These are phyloP conservation scores for Saturnispora besseyi DNA, from an alignment of 805 yeast genomes.

Conservation along the genomic window DNA sequence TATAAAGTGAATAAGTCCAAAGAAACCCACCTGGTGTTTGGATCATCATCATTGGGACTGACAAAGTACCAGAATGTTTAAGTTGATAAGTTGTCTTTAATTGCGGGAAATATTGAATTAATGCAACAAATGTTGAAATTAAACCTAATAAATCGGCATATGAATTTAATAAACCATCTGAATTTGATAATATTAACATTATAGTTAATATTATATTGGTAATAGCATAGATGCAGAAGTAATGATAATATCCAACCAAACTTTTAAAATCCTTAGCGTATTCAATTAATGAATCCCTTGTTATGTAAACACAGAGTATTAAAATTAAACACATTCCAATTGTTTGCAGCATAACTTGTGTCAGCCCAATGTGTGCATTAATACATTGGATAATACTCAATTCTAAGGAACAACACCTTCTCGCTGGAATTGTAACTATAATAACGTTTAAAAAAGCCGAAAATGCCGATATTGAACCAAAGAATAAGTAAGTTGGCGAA, in stretches of 20 bases:
- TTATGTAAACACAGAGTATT: slow-evolving; percentile 42
- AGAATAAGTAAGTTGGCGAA: slow-evolving; percentile 59
- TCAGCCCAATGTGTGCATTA: slow-evolving; percentile 54
- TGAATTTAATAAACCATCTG: not conserved
- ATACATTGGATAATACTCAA: slow-evolving; percentile 49
- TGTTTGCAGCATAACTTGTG: slow-evolving; percentile 60
- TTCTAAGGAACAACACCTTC: slow-evolving; percentile 46
- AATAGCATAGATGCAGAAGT: slow-evolving; percentile 31
- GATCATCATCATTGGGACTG: slow-evolving; percentile 71
- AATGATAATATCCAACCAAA: slow-evolving; percentile 33
- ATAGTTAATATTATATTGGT: slow-evolving; percentile 29
- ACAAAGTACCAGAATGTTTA: slow-evolving; percentile 72
- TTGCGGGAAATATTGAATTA: slow-evolving; percentile 74
- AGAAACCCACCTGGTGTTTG: slow-evolving; percentile 87
- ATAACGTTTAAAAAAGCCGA: slow-evolving; percentile 60
- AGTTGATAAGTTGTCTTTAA: slow-evolving; percentile 56
- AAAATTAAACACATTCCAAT: slow-evolving; percentile 49
- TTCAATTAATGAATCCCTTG: slow-evolving; percentile 38
- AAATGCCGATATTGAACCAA: slow-evolving; percentile 64
- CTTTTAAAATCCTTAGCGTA: slow-evolving; percentile 36
- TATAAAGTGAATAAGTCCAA: slow-evolving; percentile 64
- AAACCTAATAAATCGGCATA: slow-evolving; percentile 59
- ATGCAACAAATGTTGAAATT: slow-evolving; percentile 52
- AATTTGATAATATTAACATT: slow-evolving; percentile 20
- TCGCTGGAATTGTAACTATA: slow-evolving; percentile 49